Evolutionary conservation across 495 filamentous ascomycete genomes (phyloP), one percentile per base, ranked within the genome.

Genomic region (Xylaria intraflava): DNA sequence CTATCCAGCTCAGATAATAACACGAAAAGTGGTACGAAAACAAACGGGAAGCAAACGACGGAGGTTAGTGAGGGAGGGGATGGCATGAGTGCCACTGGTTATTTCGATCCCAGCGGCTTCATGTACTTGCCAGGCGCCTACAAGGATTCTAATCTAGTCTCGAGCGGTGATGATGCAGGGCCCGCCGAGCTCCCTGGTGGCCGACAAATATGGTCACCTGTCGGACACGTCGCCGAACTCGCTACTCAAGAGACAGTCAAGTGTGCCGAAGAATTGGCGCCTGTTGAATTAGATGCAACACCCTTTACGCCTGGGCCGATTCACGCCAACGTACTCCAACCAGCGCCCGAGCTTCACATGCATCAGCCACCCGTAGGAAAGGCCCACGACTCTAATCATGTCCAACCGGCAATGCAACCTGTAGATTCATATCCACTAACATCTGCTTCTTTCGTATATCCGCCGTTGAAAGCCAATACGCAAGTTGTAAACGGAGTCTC

Each of bases 171-270:
- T 23, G 66, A 64, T 17, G 61, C 49, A 53, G 8, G 33, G 51
- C 41, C 45, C 54, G 26, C 51, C 31, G 64, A 66, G 49, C 66
- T 70, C 20, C 68, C 58, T 30, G 64, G 51, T 10, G 36, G 55
- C 12, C 45, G 49, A 20, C 64, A 49, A 35, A 31, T 44, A 16
- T 49, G 51, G 40, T 58, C 59, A 20, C 68, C 74, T 0, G 51
- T 74, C 24, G 72, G 73, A n/a, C 56, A 66, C n/a, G 62, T 78
- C 19, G 66, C 74, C 3, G 74, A 78, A 55, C 58, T 78, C 20
- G 54, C 64, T 45, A 75, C 64, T 46, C 30, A 71, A 61, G 36
- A 69, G 46, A 46, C 65, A 42, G 52, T 68, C 62, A 59, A 65
- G 54, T 42, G 66, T 63, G 33, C 72, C 63, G 59, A 68, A 56